Evolutionary conservation across 2,329 filamentous ascomycete genomes (phyloP), one percentile per base, ranked within the genome.

Genomic region (Diaporthe sp.): DNA sequence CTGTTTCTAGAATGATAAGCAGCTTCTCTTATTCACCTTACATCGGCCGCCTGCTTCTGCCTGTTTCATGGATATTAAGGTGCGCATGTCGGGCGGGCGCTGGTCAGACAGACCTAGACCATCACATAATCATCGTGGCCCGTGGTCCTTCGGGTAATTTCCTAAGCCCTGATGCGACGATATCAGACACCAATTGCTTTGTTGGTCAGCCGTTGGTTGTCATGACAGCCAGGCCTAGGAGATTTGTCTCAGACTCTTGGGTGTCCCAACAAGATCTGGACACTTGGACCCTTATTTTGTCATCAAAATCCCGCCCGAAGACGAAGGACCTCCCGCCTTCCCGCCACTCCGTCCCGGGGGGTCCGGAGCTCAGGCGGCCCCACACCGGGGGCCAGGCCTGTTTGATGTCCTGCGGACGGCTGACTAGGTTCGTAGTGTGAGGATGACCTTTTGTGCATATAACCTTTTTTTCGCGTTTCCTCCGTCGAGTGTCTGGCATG

Each of bases 381-480:
- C 65, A 42, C 65, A 7, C 47, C 22, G 65, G 22, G 31, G 39
- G 15, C n/a, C 22, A 9, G 47, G 9, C 8, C 5, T 68, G 65
- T 68, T 53, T 68, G 65, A 68, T 53, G 65, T 68, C 22, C 47
- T 68, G 65, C 65, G 65, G 65, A 53, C 34, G n/a, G 47, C 65
- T 68, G 65, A 73, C 71, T 73, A 73, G 60, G 63, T 8, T 49
- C 25, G 42, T 31, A 39, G 42, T 10, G 25, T 17, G 34, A 17
- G 60, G 60, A 65, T 57, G 49, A 31, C n/a, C 20, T 25, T 65
- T 65, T 57, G 42, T 28, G 28, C 31, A 53, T 44, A 55, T 17
- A 28, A 20, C 15, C 8, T 25, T 28, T 25, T 31, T 25, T 15
- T 70, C 47, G 4, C 49, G 49, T 70, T 55, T 17, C 65, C 49